A percentile compares a stretch with the other conserved stretches of the same genome.
phyloP scores from a whole-genome alignment of 208 protist genomes.

The Plasmodiophora brassicae region DNA sequence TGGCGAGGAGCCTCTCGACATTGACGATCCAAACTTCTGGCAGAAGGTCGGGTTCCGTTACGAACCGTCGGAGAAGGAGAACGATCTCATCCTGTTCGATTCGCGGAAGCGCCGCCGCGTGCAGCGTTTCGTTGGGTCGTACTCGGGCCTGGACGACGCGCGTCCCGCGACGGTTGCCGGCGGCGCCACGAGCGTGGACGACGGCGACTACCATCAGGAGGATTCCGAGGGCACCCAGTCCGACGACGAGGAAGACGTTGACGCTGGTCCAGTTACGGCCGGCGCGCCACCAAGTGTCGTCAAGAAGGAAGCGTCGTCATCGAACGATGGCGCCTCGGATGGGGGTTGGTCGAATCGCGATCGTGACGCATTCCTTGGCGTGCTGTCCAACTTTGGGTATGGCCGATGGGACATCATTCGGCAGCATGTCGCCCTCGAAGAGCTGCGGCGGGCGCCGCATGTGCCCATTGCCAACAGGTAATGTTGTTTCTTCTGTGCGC shows the following conservation, averaged over 20 bases:
- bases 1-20: slow-evolving; percentile 44
- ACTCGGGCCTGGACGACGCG: background rate
- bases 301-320: too few species aligned
- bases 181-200: too few species aligned
- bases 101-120: slow-evolving; percentile 8
- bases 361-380: background rate
- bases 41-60: slow-evolving; percentile 52
- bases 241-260: background rate
- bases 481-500: background rate
- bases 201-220: background rate
- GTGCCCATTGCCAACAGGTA: background rate
- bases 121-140: background rate
- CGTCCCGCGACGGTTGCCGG: too few species aligned
- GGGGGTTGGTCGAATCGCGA: background rate
- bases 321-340: background rate
- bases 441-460: background rate
- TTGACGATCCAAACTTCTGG: slow-evolving; percentile 69
- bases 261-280: too few species aligned
- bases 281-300: too few species aligned
- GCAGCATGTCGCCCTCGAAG: background rate
- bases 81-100: slow-evolving; percentile 5
- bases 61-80: background rate
- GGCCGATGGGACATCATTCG: background rate
- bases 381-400: background rate
- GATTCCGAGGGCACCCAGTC: background rate